Evolutionary conservation across 306 rosid species (phyloP).

Genomic region (Bauhinia variegata): DNA sequence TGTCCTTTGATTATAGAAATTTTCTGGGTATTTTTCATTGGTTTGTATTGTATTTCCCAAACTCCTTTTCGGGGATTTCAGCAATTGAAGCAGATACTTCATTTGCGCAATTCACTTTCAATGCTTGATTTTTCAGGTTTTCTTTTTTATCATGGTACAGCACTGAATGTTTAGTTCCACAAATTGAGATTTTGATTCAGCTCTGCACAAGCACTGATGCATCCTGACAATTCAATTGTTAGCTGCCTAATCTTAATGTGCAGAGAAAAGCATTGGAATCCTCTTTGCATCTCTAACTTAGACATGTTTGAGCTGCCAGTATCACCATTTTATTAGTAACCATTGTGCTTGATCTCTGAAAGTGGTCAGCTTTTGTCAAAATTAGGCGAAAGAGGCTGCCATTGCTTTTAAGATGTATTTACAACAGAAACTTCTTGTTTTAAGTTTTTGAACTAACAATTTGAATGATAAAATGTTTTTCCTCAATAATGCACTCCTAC

Average conservation of each 20-base stretch:
- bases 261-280: not conserved
- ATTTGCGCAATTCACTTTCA: not conserved
- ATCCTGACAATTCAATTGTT: constrained; percentile 4
- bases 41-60: too few relatives aligned
- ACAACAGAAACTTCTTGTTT: too few relatives aligned
- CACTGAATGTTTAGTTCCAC: not conserved
- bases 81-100: not conserved
- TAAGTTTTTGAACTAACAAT: too few relatives aligned
- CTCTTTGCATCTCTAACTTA: too few relatives aligned
- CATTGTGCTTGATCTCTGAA: too few relatives aligned
- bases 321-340: too few relatives aligned
- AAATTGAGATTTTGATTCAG: not conserved
- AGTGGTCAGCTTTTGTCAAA: not conserved
- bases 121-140: not conserved
- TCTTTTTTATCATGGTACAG: not conserved
- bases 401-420: too few relatives aligned
- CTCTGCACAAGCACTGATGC: constrained; percentile 34
- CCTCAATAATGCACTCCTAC: not conserved
- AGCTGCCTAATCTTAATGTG: constrained; percentile 18
- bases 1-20: too few relatives aligned
- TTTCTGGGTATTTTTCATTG: too few relatives aligned
- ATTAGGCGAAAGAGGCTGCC: too few relatives aligned
- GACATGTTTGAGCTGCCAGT: too few relatives aligned
- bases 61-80: not conserved
- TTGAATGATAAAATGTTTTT: too few relatives aligned